These are phyloP conservation scores for Cutaneotrichosporon mucoides DNA, from an alignment of 1,284 basidiomycete species.

Conservation along the genomic window DNA sequence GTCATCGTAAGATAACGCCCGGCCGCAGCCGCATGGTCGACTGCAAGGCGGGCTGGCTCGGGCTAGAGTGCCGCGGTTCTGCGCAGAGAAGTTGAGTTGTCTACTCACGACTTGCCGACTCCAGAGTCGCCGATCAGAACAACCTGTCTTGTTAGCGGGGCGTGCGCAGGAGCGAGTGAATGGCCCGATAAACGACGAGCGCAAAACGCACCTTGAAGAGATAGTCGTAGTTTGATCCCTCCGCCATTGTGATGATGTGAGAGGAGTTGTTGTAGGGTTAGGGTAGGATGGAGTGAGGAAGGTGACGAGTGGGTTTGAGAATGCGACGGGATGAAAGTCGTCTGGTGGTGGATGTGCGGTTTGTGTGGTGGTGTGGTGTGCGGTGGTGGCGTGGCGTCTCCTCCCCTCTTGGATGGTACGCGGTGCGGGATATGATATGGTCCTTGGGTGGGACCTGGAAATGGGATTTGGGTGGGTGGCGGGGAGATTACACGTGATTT, in stretches of 20 bases:
- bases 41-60: no score
- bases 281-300: background rate
- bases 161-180: background rate
- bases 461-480: no score
- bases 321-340: slow-evolving; percentile 2
- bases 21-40: no score
- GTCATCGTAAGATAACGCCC: background rate
- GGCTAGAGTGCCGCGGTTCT: background rate
- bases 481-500: no score
- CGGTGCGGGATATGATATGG: no score
- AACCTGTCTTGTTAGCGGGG: slow-evolving; percentile 56
- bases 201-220: slow-evolving; percentile 75
- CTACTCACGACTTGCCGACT: slow-evolving; percentile 80
- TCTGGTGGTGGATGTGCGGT: background rate
- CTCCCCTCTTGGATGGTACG: no score
- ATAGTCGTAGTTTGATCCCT: slow-evolving; percentile 90
- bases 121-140: slow-evolving; percentile 99
- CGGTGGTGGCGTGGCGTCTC: no score
- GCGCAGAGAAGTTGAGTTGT: background rate
- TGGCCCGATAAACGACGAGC: no score
- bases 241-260: slow-evolving; percentile 58
- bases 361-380: background rate
- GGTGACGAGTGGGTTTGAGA: background rate
- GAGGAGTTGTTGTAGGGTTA: background rate
- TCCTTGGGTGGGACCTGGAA: no score